phyloP scores from a whole-genome alignment of 202 grass and related monocot species.

The Saccharum hybrid region DNA sequence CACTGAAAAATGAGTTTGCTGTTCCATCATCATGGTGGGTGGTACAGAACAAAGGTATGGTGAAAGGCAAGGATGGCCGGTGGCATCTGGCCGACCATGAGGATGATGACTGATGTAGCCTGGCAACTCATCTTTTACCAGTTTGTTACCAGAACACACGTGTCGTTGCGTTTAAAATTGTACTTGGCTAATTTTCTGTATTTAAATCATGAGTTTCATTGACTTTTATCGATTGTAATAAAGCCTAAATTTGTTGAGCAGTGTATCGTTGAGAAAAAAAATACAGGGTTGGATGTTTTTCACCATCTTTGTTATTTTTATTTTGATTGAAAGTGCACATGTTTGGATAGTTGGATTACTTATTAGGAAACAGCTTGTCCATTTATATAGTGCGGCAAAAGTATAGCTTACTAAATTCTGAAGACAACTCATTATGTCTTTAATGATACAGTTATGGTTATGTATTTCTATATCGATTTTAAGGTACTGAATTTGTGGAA shows the following conservation, averaged over 20 bases:
- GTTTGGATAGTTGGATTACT: background rate
- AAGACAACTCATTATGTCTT: background rate
- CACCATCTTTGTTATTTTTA: background rate
- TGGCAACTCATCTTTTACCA: background rate
- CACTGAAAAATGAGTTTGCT: slow-evolving; percentile 69
- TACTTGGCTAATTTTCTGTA: slow-evolving; percentile 28
- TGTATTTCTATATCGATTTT: background rate
- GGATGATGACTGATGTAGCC: slow-evolving; percentile 57
- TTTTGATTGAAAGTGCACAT: background rate
- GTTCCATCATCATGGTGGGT: slow-evolving; percentile 81
- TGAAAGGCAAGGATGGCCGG: slow-evolving; percentile 67
- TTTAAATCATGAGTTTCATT: slow-evolving; percentile 15
- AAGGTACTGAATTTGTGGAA: background rate
- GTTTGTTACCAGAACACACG: background rate
- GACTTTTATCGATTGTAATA: background rate
- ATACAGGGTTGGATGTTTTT: slow-evolving; percentile 11
- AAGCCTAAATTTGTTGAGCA: slow-evolving; percentile 25
- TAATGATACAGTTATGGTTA: background rate
- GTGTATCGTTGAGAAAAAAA: background rate
- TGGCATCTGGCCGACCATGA: slow-evolving; percentile 87
- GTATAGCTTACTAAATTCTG: background rate
- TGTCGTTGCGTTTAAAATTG: slow-evolving; percentile 15
- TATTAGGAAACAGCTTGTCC: background rate
- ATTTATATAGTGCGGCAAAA: background rate
- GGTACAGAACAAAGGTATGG: slow-evolving; percentile 76